Evolutionary conservation across 2,329 filamentous ascomycete genomes (phyloP), one percentile per base, ranked within the genome.

Genomic region (Talaromyces marneffei): DNA sequence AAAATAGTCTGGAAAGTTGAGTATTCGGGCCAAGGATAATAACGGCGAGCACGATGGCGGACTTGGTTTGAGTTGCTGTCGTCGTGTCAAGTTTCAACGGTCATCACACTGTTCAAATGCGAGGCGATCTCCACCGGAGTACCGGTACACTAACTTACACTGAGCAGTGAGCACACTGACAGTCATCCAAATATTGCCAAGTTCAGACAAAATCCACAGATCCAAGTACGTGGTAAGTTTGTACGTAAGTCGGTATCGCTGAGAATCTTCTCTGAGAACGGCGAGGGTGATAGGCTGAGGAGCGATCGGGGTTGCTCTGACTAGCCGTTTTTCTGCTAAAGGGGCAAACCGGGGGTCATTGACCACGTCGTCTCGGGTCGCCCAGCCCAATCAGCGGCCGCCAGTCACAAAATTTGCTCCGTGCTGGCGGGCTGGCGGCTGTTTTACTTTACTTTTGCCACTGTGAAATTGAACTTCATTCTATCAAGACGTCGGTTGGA

Each of bases 391-490:
- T 52, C 48, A 52, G 48, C 48, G 33, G 1, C n/a, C 8, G 53
- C 53, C 9, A 42, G 18, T 42, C 20, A 14, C 55, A 58, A 48
- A 58, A 33, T 58, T 58, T 58, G 40, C 39, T 58, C 37, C 55
- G 40, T 46, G 55, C 42, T 46, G 55, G 55, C 54, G 54, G 54
- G 39, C 54, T 39, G 39, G 54, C 55, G 55, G 55, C 39, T 58
- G 55, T 44, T 46, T 52, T 52, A 23, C 48, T 46, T 52, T 52
- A 23, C 48, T 42, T 46, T 40, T 48, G 39, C 39, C 55, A 57
- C 53, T 37, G n/a, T 39, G n/a, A 18, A n/a, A 48, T 7, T 25
- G 44, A n/a, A n/a, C n/a, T 18, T 20, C 37, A 39, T 18, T 16
- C 20, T 50, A 18, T 50, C 10, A 33, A 33, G 29, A 52, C 16